Percentiles rank a stretch among this genome's conserved stretches.
These are phyloP conservation scores for Cladosporium sp. DNA, from an alignment of 2,329 filamentous ascomycete genomes.

Conservation along the genomic window DNA sequence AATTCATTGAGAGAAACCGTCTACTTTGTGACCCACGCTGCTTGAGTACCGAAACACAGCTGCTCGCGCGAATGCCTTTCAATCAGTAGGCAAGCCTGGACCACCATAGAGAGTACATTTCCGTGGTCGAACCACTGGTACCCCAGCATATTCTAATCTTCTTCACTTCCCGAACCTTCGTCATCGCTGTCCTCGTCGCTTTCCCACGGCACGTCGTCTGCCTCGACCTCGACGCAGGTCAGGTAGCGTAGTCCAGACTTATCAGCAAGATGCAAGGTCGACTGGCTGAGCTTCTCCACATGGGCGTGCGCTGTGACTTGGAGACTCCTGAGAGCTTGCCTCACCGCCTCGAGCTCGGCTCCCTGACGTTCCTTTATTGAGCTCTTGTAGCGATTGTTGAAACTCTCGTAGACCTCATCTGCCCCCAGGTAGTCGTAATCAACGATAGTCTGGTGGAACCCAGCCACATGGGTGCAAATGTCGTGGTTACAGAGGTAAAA, in stretches of 20 bases:
- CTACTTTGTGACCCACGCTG: too few species aligned
- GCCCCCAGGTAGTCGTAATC: conserved; percentile 35
- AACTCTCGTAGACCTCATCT: conserved; percentile 30
- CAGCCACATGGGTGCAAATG: conserved; percentile 23
- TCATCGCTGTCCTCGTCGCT: neutral
- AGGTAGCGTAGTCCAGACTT: conserved; percentile 36
- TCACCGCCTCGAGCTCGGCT: conserved; percentile 24
- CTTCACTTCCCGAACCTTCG: neutral
- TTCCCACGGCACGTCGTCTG: conserved; percentile 38
- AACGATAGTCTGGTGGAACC: conserved; percentile 36
- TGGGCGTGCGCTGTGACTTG: conserved; percentile 33
- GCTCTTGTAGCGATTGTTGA: conserved; percentile 18
- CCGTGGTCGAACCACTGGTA: neutral
- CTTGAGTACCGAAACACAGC: neutral
- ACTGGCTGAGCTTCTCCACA: conserved; percentile 36
- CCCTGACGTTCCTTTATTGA: conserved; percentile 13
- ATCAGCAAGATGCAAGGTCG: conserved; percentile 19
- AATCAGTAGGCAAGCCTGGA: neutral
- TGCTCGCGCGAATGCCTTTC: neutral
- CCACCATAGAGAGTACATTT: neutral
- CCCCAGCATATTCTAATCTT: neutral
- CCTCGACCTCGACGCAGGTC: conserved; percentile 38
- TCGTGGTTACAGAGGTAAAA: conserved; percentile 24
- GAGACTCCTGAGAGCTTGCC: neutral
- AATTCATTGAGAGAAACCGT: too few species aligned